Evolutionary conservation across 257 asterid genomes (phyloP), one percentile per base, ranked within the genome.

Genomic region (Asclepias syriaca): DNA sequence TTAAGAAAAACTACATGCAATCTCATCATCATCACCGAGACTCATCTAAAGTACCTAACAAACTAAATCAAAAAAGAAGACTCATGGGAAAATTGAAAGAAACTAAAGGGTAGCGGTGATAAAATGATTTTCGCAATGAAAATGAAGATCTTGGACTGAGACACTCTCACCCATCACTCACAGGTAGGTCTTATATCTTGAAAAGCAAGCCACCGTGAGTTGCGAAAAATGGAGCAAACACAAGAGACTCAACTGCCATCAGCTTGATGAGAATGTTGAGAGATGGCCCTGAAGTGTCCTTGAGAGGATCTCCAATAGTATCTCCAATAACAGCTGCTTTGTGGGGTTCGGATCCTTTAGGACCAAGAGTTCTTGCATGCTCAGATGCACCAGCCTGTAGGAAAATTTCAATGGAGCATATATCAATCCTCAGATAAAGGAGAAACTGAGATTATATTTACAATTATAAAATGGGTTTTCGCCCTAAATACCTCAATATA

Each of bases 311-410:
- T 18, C 87, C 85, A 48, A 83, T 83, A 75, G 87, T 81, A 76
- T 83, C 87, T 21, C 87, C 87, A 56, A 83, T 83, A 66, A 83
- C 85, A 68, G 87, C 87, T 73, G 87, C 87, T 65, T 83, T 83
- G 85, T 83, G 87, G 21, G 87, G 85, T 1, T 83, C 87, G 1
- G 87, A 83, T 69, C 87, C 87, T 78, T 83, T 83, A 0, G 87
- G 87, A 34, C 87, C 87, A 56, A 83, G 85, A 32, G 65, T 66
- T 65, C 80, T 70, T 11, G 87, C 87, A 64, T 83, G 85, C 76
- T 83, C 87, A 1, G 87, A 83, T 37, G 87, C 87, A 75, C 87
- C 87, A 68, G 87, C 87, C 87, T 83, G 70, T 1, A 9, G 6
- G 59, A 19, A 40, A 70, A 70, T 48, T 10, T 46, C 19, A 39